These are phyloP conservation scores for Dentipellis fragilis DNA, from an alignment of 768 basidiomycete species.

Conservation along the genomic window DNA sequence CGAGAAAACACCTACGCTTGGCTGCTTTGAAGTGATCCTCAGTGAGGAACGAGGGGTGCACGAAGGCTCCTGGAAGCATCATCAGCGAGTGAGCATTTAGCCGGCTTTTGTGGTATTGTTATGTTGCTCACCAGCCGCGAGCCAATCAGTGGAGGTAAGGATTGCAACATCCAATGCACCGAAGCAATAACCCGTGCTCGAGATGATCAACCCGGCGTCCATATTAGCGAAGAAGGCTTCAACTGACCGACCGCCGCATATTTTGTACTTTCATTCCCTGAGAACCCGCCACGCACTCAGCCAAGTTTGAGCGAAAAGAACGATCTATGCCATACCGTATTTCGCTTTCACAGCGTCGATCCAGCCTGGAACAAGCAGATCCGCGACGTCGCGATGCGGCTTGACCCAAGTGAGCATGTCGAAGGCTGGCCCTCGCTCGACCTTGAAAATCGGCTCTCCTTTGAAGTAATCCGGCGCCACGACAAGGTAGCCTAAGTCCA, in stretches of 20 bases:
- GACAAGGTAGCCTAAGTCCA: conserved; percentile 1
- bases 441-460: background rate
- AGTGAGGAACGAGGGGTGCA: background rate
- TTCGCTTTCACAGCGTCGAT: background rate
- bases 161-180: background rate
- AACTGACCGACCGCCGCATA: background rate
- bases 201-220: no score
- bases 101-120: background rate
- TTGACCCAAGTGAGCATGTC: background rate
- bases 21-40: background rate
- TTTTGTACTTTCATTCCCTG: background rate
- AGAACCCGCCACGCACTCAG: background rate
- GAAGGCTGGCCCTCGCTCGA: no score
- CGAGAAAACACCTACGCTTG: background rate
- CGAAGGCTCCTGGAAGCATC: background rate
- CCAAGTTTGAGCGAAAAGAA: background rate
- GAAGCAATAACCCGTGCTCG: background rate
- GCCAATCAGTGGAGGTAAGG: background rate
- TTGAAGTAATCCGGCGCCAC: background rate
- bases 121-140: background rate
- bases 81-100: background rate
- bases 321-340: background rate
- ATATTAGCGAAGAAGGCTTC: no score
- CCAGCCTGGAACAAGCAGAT: background rate
- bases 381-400: background rate